phyloP scores from a whole-genome alignment of 192 early-diverging fungal species.

The Coemansia sp. region DNA sequence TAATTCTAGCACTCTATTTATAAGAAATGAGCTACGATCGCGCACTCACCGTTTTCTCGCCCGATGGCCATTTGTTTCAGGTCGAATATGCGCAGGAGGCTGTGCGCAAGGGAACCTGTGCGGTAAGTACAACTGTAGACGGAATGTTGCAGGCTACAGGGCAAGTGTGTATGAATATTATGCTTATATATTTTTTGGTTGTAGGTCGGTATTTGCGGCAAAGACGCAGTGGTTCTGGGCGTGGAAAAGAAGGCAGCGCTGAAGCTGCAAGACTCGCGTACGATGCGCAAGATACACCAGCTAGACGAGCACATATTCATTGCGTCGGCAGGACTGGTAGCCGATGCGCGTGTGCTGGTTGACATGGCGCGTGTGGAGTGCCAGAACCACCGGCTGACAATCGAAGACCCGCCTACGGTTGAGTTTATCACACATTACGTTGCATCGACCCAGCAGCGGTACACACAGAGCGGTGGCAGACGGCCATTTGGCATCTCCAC shows the following conservation, averaged over 20 bases:
- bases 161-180: neutral
- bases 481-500: slow-evolving; percentile 98
- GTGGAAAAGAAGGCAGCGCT: slow-evolving; percentile 95
- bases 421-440: slow-evolving; percentile 98
- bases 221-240: slow-evolving; percentile 86
- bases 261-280: slow-evolving; percentile 96
- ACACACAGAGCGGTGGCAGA: slow-evolving; percentile 97
- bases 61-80: slow-evolving; percentile 98
- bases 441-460: slow-evolving; percentile 97
- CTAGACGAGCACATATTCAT: slow-evolving; percentile 96
- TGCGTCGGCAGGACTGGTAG: slow-evolving; percentile 94
- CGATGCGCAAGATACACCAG: slow-evolving; percentile 93
- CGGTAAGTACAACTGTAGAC: slow-evolving; percentile 62
- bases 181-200: neutral
- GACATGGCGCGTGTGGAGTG: slow-evolving; percentile 97
- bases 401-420: slow-evolving; percentile 94
- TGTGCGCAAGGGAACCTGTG: slow-evolving; percentile 95
- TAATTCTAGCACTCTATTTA: no score
- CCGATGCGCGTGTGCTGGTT: slow-evolving; percentile 93
- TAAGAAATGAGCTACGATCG: slow-evolving; percentile 60
- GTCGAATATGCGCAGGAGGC: slow-evolving; percentile 99
- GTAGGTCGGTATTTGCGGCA: slow-evolving; percentile 94
- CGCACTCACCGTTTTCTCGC: slow-evolving; percentile 96
- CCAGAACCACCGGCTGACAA: slow-evolving; percentile 94
- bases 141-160: neutral